Evolutionary conservation across 257 asterid genomes (phyloP).

Genomic region (Nicotiana attenuata): DNA sequence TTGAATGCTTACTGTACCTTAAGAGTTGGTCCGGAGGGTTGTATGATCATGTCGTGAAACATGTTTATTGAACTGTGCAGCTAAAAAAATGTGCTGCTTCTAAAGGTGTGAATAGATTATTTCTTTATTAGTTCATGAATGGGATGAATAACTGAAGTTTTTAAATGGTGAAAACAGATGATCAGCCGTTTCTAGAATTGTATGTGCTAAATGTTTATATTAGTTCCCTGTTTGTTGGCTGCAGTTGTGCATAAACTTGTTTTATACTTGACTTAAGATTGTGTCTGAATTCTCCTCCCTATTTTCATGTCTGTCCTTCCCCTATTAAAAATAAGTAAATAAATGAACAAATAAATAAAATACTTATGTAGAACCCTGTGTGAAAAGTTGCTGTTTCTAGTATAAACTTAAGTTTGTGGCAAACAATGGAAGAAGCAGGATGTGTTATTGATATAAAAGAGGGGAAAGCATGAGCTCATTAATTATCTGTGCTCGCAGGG

Average conservation of each 20-base stretch:
- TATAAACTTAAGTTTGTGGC: no score
- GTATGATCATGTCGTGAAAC: neutral
- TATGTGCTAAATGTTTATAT: neutral
- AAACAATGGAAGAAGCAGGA: neutral
- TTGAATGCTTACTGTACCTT: neutral
- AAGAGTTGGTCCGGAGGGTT: neutral
- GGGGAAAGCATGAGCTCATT: neutral
- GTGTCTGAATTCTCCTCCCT: neutral
- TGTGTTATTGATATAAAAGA: constrained; percentile 14
- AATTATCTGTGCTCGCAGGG: neutral
- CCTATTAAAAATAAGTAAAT: neutral
- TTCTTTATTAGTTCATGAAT: neutral
- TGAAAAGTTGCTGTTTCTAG: no score
- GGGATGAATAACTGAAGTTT: neutral
- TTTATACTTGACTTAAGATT: neutral
- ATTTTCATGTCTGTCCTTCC: neutral
- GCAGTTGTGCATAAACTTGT: neutral
- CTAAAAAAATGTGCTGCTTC: neutral
- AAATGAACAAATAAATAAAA: neutral
- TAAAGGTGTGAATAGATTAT: neutral
- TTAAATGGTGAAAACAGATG: neutral
- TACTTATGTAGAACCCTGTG: neutral
- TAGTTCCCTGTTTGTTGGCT: neutral
- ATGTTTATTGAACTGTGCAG: neutral
- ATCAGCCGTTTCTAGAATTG: neutral